A percentile compares a stretch with the other conserved stretches of the same genome.
Evolutionary conservation across 139 green algal genomes (phyloP).

Genomic region (Tetraselmis striata): DNA sequence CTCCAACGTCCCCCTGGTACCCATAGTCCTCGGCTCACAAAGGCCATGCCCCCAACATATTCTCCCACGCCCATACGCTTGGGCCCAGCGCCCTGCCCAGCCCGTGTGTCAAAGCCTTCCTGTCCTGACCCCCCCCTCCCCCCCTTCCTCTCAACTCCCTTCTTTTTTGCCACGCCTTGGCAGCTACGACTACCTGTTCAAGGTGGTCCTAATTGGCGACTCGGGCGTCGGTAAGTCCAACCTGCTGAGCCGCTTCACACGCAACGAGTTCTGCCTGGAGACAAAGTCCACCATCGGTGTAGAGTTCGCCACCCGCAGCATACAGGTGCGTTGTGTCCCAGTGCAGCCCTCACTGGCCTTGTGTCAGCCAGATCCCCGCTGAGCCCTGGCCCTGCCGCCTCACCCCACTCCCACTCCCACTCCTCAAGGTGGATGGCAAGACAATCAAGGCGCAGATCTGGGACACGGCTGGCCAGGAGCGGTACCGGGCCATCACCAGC

Average conservation of each 20-base stretch:
- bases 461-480: constrained; percentile 97
- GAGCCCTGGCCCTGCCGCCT: background rate
- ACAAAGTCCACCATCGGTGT: constrained; percentile 99
- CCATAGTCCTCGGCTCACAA: too few species aligned
- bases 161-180: constrained; percentile 6
- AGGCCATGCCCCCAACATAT: too few species aligned
- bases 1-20: too few species aligned
- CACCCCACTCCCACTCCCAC: background rate
- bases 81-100: too few species aligned
- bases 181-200: constrained; percentile 99
- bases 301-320: constrained; percentile 97
- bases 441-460: constrained; percentile 99
- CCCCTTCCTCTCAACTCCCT: background rate
- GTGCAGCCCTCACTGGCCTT: background rate
- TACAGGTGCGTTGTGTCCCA: constrained; percentile 69
- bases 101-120: too few species aligned
- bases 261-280: constrained; percentile 98
- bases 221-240: constrained; percentile 98
- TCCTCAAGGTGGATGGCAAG: constrained; percentile 89
- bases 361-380: background rate
- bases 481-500: constrained; percentile 97
- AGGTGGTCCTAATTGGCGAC: constrained; percentile 98
- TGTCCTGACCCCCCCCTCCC: too few species aligned
- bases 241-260: constrained; percentile 93
- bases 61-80: too few species aligned